phyloP scores from a whole-genome alignment of 352 stramenopile genomes.

The Globisporangium camurandrum region DNA sequence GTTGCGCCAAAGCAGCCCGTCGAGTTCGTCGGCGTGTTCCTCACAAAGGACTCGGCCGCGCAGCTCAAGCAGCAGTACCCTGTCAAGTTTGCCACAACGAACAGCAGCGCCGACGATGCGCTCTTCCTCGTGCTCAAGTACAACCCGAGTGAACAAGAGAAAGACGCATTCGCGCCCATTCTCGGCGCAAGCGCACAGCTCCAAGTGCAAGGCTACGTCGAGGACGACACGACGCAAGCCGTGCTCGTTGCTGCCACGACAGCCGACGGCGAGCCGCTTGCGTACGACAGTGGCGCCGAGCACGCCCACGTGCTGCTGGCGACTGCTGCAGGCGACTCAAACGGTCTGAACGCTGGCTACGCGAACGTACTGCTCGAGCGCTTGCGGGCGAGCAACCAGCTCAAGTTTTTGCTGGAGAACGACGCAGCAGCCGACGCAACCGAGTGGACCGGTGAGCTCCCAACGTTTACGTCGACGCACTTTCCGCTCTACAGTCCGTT shows the following conservation, averaged over 20 bases:
- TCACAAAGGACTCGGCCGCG: constrained; percentile 43
- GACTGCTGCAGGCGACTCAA: constrained; percentile 31
- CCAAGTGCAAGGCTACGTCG: constrained; percentile 51
- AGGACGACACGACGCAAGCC: constrained; percentile 63
- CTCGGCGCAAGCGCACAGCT: constrained; percentile 46
- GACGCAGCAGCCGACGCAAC: background rate
- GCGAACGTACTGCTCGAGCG: constrained; percentile 73
- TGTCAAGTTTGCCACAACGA: constrained; percentile 28
- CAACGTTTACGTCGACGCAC: constrained; percentile 57
- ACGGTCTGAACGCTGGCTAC: constrained; percentile 42
- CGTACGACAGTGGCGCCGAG: constrained; percentile 28
- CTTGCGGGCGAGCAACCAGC: constrained; percentile 52
- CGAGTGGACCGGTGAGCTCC: constrained; percentile 58
- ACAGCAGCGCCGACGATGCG: constrained; percentile 23
- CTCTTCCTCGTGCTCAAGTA: constrained; percentile 75
- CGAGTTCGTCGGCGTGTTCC: constrained; percentile 76
- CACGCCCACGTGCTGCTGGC: constrained; percentile 58
- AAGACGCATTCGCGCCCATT: constrained; percentile 67
- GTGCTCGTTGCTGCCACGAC: constrained; percentile 62
- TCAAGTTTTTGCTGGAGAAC: constrained; percentile 41
- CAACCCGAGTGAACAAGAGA: constrained; percentile 61
- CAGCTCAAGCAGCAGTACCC: constrained; percentile 48
- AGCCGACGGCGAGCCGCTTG: constrained; percentile 52
- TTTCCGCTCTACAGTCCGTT: constrained; percentile 80
- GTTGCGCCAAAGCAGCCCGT: constrained; percentile 16